Evolutionary conservation across 441 rosid genomes (phyloP), one percentile per base, ranked within the genome.

Genomic region (Eutrema salsugineum): DNA sequence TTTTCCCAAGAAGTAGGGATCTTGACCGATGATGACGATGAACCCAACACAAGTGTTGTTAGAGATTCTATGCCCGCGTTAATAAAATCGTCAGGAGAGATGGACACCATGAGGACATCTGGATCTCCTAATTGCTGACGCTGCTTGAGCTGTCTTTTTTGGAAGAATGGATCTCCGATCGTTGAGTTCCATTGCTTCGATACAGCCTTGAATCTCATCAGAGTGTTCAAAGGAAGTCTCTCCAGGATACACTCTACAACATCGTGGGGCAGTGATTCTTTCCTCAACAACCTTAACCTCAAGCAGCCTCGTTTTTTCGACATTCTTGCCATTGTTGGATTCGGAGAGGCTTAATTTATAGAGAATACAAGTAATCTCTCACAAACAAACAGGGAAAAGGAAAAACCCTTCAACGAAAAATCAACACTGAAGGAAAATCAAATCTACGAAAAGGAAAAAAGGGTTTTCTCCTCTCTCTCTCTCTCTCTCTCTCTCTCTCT

Each of bases 31-130:
- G 68, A 60, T 28, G 40, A 60, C 17, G 40, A 12, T 38, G 68
- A 39, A 50, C 75, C 68, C 7, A 32, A 50, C 46, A 30, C 68
- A 8, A 70, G 27, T 17, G 61, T 60, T 27, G 10, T 51, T 61
- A 62, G 28, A 57, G 11, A 2, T 14, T 10, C 14, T 32, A 43
- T 8, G 1, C 10, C 4, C 48, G 9, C 1, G 1, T 15, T 2
- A 6, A 6, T 11, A 36, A 0, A 14, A 38, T 38, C 42, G 5
- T 3, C 1, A 3, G 12, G 12, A 36, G 1, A 11, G 2, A 36
- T 11, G 6, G n/a, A 32, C 11, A 36, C 17, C 27, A 66, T 22
- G 28, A 27, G 17, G 15, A 66, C 12, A 27, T 51, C 12, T 66
- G 60, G 49, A 66, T 50, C 49, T 22, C 49, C 69, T 0, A 24